Evolutionary conservation across 768 basidiomycete genomes (phyloP).

Genomic region (Auricularia sp.): DNA sequence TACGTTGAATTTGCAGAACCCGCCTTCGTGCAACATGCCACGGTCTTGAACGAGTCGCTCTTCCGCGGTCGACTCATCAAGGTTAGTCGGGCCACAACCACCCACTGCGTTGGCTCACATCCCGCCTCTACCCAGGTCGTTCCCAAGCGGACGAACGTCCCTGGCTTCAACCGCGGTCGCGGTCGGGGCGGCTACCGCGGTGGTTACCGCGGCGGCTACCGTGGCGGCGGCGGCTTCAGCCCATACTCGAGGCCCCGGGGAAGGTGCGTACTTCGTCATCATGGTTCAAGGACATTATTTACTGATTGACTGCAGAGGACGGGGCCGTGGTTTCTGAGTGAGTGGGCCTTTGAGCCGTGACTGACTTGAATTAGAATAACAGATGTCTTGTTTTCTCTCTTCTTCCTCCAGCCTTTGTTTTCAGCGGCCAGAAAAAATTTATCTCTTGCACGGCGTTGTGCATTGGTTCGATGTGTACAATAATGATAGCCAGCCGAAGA

Average conservation of each 20-base stretch:
- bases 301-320: conserved; percentile 32
- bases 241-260: conserved; percentile 60
- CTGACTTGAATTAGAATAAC: neutral
- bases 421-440: neutral
- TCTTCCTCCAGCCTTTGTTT: neutral
- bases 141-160: conserved; percentile 90
- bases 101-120: neutral
- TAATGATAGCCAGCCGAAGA: too few relatives aligned
- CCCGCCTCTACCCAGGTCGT: conserved; percentile 53
- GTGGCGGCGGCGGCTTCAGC: conserved; percentile 38
- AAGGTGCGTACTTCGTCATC: conserved; percentile 39
- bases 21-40: conserved; percentile 78
- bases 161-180: conserved; percentile 78
- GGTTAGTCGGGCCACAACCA: conserved; percentile 31
- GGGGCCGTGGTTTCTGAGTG: conserved; percentile 62
- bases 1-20: conserved; percentile 98
- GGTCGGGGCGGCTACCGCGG: conserved; percentile 51
- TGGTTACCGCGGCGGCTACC: conserved; percentile 48
- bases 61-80: conserved; percentile 91
- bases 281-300: neutral
- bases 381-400: neutral
- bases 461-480: too few relatives aligned
- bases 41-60: conserved; percentile 91
- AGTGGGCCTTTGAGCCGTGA: neutral
- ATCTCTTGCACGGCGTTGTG: too few relatives aligned